These are phyloP conservation scores for Rhizopogon sp. DNA, from an alignment of 768 basidiomycete species.

Conservation along the genomic window DNA sequence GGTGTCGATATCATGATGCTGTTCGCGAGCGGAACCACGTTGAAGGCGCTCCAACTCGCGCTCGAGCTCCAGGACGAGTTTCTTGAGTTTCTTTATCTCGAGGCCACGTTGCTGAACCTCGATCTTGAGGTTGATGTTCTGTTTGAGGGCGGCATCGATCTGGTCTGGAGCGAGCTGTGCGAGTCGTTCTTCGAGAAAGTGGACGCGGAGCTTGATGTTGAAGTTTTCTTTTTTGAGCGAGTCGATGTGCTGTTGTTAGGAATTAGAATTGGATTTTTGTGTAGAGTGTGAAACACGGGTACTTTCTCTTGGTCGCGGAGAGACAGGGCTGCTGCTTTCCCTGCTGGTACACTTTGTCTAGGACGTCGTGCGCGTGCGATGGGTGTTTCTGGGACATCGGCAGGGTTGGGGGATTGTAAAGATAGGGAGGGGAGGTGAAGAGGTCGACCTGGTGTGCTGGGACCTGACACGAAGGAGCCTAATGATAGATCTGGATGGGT, in stretches of 20 bases:
- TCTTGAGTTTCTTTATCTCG: constrained; percentile 90
- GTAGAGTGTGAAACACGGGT: constrained; percentile 10
- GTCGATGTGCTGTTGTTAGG: constrained; percentile 73
- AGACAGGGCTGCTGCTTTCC: constrained; percentile 53
- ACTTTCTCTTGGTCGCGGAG: constrained; percentile 97
- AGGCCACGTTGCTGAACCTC: constrained; percentile 85
- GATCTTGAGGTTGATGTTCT: constrained; percentile 91
- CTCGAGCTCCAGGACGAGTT: constrained; percentile 80
- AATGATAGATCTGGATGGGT: constrained; percentile 59
- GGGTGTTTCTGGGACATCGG: constrained; percentile 49
- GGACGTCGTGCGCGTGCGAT: constrained; percentile 41
- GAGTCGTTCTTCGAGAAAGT: constrained; percentile 91
- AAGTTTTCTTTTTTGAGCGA: constrained; percentile 97
- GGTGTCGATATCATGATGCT: constrained; percentile 26
- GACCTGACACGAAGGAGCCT: constrained; percentile 47
- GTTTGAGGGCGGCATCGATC: constrained; percentile 85
- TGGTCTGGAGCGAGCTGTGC: constrained; percentile 88
- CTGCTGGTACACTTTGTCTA: constrained; percentile 18
- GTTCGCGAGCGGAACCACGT: constrained; percentile 28
- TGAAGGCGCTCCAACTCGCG: constrained; percentile 71
- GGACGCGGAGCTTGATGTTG: constrained; percentile 90
- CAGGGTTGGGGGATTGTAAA: constrained; percentile 46
- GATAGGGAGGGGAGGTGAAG: constrained; percentile 45
- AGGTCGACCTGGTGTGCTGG: constrained; percentile 46
- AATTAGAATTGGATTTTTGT: background rate